Percentiles rank a stretch among this genome's conserved stretches.
phyloP scores from a whole-genome alignment of 768 basidiomycete genomes.

The Serendipita sp. region DNA sequence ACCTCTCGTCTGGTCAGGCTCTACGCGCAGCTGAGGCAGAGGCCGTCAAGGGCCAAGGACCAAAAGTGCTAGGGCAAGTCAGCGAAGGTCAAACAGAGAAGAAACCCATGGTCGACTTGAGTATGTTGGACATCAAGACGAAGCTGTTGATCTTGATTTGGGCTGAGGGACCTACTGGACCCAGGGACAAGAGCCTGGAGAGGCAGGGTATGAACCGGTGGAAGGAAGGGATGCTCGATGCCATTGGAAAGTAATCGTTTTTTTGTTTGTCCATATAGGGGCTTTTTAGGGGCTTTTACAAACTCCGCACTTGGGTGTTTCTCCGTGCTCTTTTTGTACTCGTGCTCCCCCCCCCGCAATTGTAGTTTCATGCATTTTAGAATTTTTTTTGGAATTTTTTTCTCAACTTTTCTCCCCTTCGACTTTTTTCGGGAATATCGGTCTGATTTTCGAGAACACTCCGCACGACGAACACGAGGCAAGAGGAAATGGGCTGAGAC shows the following conservation, averaged over 20 bases:
- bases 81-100: neutral
- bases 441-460: too few relatives aligned
- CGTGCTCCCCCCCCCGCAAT: too few relatives aligned
- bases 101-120: neutral
- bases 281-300: too few relatives aligned
- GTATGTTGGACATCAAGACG: neutral
- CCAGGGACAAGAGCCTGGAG: slow-evolving; percentile 12
- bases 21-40: slow-evolving; percentile 1
- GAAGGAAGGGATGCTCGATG: neutral
- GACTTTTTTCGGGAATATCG: too few relatives aligned
- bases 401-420: too few relatives aligned
- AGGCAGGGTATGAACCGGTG: slow-evolving; percentile 8
- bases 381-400: too few relatives aligned
- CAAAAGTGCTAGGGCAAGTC: neutral
- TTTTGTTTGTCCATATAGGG: too few relatives aligned
- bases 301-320: too few relatives aligned
- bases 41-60: neutral
- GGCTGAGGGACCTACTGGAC: slow-evolving; percentile 11
- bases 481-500: too few relatives aligned
- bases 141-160: slow-evolving; percentile 9
- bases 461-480: too few relatives aligned
- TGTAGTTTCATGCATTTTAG: too few relatives aligned
- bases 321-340: too few relatives aligned
- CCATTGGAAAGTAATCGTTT: neutral
- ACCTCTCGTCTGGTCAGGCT: slow-evolving; percentile 7